A percentile compares a stretch with the other conserved stretches of the same genome.
Conservation (phyloP, 228 moss, liverwort and hornwort species). For the Sphagnum fallax region DNA sequence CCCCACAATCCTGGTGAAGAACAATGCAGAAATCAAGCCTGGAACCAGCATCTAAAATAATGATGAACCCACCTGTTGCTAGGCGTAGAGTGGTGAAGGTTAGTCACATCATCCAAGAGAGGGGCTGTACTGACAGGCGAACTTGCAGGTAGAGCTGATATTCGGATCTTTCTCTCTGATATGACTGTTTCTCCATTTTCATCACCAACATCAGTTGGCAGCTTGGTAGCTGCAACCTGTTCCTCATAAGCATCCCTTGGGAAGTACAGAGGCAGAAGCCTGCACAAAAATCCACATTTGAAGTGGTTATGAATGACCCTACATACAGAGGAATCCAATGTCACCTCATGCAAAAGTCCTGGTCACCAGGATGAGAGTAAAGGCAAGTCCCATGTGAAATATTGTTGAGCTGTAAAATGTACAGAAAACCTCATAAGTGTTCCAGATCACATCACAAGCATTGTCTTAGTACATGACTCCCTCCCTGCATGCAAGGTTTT, state of each 20-base stretch:
- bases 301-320: no score
- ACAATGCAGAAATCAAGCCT: no score
- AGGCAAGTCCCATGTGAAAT: no score
- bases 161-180: constrained; percentile 96
- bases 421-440: no score
- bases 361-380: no score
- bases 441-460: neutral
- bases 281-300: constrained; percentile 16
- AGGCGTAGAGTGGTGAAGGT: constrained; percentile 23
- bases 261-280: constrained; percentile 93
- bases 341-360: constrained; percentile 1
- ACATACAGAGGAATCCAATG: neutral
- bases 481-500: no score
- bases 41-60: neutral
- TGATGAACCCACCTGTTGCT: constrained; percentile 40
- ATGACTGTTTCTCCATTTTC: constrained; percentile 97
- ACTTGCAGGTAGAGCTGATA: constrained; percentile 71
- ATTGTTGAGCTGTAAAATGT: no score
- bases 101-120: constrained; percentile 37
- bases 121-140: constrained; percentile 26
- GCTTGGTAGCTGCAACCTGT: constrained; percentile 65
- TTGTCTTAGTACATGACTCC: neutral
- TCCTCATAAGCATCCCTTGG: constrained; percentile 89
- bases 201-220: constrained; percentile 93
- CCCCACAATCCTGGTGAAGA: no score